These are phyloP conservation scores for Celoporthe dispersa DNA, from an alignment of 2,329 filamentous ascomycete species.

Conservation along the genomic window DNA sequence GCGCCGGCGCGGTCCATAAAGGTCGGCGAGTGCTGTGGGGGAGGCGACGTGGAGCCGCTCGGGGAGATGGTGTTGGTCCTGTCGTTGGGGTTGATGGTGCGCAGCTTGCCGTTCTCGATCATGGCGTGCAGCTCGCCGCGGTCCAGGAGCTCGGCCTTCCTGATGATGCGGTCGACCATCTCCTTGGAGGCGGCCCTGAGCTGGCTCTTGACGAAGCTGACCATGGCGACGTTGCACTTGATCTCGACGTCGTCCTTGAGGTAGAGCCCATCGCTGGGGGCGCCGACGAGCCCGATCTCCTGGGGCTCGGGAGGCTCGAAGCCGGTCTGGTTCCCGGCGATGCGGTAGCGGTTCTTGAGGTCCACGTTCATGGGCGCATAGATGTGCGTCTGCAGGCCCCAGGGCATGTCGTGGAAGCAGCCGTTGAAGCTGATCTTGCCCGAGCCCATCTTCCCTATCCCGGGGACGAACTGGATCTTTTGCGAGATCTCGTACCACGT, in stretches of 20 bases:
- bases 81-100: slow-evolving; percentile 60
- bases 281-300: slow-evolving; percentile 67
- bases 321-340: slow-evolving; percentile 71
- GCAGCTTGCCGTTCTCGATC: slow-evolving; percentile 67
- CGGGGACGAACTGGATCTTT: slow-evolving; percentile 70
- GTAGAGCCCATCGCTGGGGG: slow-evolving; percentile 68
- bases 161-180: slow-evolving; percentile 70
- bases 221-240: slow-evolving; percentile 68
- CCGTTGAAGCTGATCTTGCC: slow-evolving; percentile 71
- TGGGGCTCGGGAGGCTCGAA: slow-evolving; percentile 63
- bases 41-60: slow-evolving; percentile 22
- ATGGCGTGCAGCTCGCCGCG: slow-evolving; percentile 68
- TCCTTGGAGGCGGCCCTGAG: slow-evolving; percentile 68
- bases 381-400: slow-evolving; percentile 73
- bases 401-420: slow-evolving; percentile 74
- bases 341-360: slow-evolving; percentile 69
- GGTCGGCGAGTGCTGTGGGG: slow-evolving; percentile 23
- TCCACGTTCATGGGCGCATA: slow-evolving; percentile 71
- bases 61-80: slow-evolving; percentile 41
- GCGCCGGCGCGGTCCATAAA: slow-evolving; percentile 12
- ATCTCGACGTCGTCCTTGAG: slow-evolving; percentile 74
- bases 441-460: slow-evolving; percentile 66
- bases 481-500: slow-evolving; percentile 76
- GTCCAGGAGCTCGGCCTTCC: slow-evolving; percentile 72
- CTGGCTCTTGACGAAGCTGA: slow-evolving; percentile 69